Percentiles rank a stretch among this genome's conserved stretches.
Conservation (phyloP, 805 yeast species). For the Saturnispora mendoncae region DNA sequence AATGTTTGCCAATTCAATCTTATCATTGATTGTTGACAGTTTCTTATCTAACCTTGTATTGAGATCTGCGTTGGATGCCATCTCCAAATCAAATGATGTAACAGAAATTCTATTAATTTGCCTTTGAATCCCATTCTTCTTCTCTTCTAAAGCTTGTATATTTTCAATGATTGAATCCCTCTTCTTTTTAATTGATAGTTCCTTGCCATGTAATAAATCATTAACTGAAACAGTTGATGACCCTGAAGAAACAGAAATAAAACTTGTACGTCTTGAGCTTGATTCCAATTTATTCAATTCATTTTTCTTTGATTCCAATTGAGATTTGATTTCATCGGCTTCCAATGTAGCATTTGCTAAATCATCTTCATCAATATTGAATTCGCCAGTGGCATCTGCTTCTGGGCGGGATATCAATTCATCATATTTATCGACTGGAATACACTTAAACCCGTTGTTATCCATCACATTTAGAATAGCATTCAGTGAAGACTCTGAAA, state of each 20-base stretch:
- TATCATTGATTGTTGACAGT: slow-evolving; percentile 6
- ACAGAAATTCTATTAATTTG: slow-evolving; percentile 13
- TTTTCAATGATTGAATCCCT: neutral
- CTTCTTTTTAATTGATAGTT: slow-evolving; percentile 1
- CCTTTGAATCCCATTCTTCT: slow-evolving; percentile 3
- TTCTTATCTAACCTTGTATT: slow-evolving; percentile 3
- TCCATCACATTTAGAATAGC: slow-evolving; percentile 18
- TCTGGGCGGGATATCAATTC: slow-evolving; percentile 7
- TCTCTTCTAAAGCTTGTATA: neutral
- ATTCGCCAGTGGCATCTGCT: neutral
- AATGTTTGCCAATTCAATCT: slow-evolving; percentile 11
- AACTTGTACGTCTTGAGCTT: slow-evolving; percentile 7
- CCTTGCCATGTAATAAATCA: slow-evolving; percentile 9
- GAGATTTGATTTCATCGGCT: slow-evolving; percentile 10
- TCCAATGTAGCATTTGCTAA: slow-evolving; percentile 11
- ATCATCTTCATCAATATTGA: slow-evolving; percentile 4
- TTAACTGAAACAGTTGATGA: slow-evolving; percentile 13
- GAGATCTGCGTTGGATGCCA: neutral
- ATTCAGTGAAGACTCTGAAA: slow-evolving; percentile 22
- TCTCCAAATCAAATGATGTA: slow-evolving; percentile 6
- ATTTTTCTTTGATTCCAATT: slow-evolving; percentile 12
- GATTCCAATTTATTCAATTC: slow-evolving; percentile 11
- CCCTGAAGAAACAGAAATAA: slow-evolving; percentile 4
- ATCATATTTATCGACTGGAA: slow-evolving; percentile 19
- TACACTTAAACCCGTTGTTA: slow-evolving; percentile 21